Base-by-base conservation (phyloP, 768 basidiomycete genomes). In the Suillus ampliporus region DNA sequence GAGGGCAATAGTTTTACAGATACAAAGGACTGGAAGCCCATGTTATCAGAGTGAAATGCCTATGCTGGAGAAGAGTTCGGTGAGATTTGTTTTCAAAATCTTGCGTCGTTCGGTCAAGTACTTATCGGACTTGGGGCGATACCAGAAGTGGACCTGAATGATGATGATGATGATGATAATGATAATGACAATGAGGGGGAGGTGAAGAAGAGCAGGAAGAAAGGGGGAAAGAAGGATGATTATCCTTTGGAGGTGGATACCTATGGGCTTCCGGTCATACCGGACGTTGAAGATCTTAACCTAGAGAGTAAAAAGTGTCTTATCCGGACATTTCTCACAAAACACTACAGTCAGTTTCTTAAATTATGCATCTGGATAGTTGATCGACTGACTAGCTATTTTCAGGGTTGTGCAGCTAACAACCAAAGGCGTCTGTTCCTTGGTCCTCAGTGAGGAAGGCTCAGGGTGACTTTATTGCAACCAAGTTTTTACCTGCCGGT, bases 11-110 rank as follows among this genome's bases (percentile, higher is more conserved):
- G 48, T 50, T 50, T 28, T 50, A 50, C 26, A 4, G 48, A 28
- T 50, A 50, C 1, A 8, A 50, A 50, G 48, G 48, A 50, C 26
- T 50, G 48, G 48, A 50, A 50, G 48, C 15, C 48, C 26, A 50
- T 50, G 26, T 28, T 50, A 50, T 50, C 48, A 19, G 48, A 50
- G 48, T 50, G 48, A 26, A 50, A 50, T 50, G 48, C 48, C 48
- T 50, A 50, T 5, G 26, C 48, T 50, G 48, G 26, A 5, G 48
- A 50, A 50, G 26, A 50, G 48, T 50, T 50, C 1, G 4, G 48
- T 48, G 48, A 47, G 47, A 14, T 15, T 47, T 23, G 23, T 14
- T 47, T 47, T 26, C 23, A 47, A 5, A 15, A 47, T 47, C 23
- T 47, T 47, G 47, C 47, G 3, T 0, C 23, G 4, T 47, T 47